Base-by-base conservation (phyloP, 805 yeast genomes). In the Monosporozyma yasuniensis region DNA sequence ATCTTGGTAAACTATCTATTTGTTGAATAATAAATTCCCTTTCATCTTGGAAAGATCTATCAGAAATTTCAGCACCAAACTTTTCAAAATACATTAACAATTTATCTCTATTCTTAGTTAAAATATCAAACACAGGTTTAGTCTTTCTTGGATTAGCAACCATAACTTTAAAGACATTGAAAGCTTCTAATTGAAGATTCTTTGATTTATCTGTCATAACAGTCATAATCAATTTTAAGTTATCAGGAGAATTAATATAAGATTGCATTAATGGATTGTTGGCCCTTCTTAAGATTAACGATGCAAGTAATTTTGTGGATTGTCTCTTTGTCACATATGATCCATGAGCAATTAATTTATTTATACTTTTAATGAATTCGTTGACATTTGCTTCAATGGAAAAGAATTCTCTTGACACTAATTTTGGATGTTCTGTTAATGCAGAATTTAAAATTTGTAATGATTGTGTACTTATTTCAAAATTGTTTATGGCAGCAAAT, bases 71-170 rank as follows among this genome's bases (percentile, higher is more conserved):
- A 37, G 73, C 77, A 11, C 80, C 74, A 62, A 89, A 87, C 37
- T 73, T 76, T 44, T 78, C 76, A 52, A 91, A 75, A 61, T 87
- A 88, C 30, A 73, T 72, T 37, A 90, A 65, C 54, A 91, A 75
- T 60, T 85, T 87, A 39, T 80, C 84, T 60, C 88, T 80, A 66
- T 93, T 93, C 62, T 90, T 89, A 44, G 82, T 78, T 56, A 93
- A 72, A 19, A 91, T 85, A 65, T 91, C 96, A 48, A 77, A 69
- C 2, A 93, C 81, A 7, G 83, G 80, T 64, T 83, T 88, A 2
- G 88, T 75, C 65, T 90, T 90, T 54, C 84, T 81, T 4, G 99
- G 99, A 66, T 93, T 93, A 4, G 96, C 98, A n/a, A 89, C 89
- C 67, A 93, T 88, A 38, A 90, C 85, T 69, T 91, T 93, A 72